Base-by-base conservation (phyloP, 768 basidiomycete genomes). In the Crucibulum laeve region DNA sequence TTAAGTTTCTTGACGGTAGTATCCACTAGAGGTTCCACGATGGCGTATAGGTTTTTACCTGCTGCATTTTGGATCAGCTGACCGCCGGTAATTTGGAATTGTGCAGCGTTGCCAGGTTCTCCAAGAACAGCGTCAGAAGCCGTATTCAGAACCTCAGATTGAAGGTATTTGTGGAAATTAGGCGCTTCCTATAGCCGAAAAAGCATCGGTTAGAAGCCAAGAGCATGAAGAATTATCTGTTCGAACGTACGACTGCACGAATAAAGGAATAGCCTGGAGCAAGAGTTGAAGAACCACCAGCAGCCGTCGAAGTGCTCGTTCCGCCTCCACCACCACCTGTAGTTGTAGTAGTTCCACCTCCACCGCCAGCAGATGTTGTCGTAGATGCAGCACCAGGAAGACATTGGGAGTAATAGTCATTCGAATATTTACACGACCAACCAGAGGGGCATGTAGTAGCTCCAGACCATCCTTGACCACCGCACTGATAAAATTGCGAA, bases 101-200 rank as follows among this genome's bases (percentile, higher is more conserved):
- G 79, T 5, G 73, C 73, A 1, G 78, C 78, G n/a, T 55, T 68
- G 42, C 54, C 61, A n/a, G 71, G 72, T 41, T 65, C 62, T 6
- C 77, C 77, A 32, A 81, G 71, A 34, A 81, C 74, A 3, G 77
- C 78, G 25, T 67, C 60, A 0, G 68, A 67, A 4, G 69, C 66
- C 14, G 67, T 70, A 49, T 63, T 60, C 15, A 60, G 49, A 0
- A 68, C 64, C 49, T 77, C 68, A 14, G 79, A 78, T 33, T 70
- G 73, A 25, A 83, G 72, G 57, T 82, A 81, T 50, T 79, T 68
- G 59, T 79, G 79, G 72, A 79, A 80, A 59, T 79, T 76, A 21
- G 38, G 37, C 8, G 49, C 56, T 46, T 57, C 56, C 56, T 44
- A 28, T 18, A 34, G 11, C 19, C 26, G 19, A 43, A 19, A 3